phyloP scores from a whole-genome alignment of 768 basidiomycete genomes.

The Porphyrellus cyaneotinctus region DNA sequence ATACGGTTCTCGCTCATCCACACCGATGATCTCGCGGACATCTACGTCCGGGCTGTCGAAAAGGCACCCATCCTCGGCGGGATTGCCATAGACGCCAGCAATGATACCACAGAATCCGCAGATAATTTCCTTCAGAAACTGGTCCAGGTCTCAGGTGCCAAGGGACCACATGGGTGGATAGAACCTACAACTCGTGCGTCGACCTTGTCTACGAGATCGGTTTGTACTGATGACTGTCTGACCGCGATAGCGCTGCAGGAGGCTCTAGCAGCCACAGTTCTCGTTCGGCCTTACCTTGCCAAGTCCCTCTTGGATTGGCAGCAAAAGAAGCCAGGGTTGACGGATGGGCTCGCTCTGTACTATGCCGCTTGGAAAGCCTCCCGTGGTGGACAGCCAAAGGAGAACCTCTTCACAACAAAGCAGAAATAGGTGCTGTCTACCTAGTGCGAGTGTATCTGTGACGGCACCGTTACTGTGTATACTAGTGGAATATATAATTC shows the following conservation, averaged over 20 bases:
- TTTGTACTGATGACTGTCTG: neutral
- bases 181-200: conserved; percentile 24
- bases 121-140: conserved; percentile 27
- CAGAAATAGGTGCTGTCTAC: neutral
- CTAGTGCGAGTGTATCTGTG: too few relatives aligned
- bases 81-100: conserved; percentile 30
- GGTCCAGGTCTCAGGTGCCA: conserved; percentile 25
- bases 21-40: conserved; percentile 33
- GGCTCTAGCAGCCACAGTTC: conserved; percentile 18
- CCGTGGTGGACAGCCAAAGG: conserved; percentile 3
- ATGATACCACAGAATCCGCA: conserved; percentile 27
- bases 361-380: conserved; percentile 24
- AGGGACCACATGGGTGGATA: conserved; percentile 20
- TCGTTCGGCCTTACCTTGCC: conserved; percentile 24
- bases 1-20: conserved; percentile 30
- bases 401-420: conserved; percentile 1
- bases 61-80: conserved; percentile 28
- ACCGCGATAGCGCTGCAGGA: conserved; percentile 19
- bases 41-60: conserved; percentile 32
- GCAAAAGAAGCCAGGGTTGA: conserved; percentile 30
- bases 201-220: neutral
- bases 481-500: too few relatives aligned
- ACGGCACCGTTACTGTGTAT: too few relatives aligned
- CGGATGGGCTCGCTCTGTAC: conserved; percentile 32
- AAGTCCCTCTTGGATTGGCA: conserved; percentile 33